These are phyloP conservation scores for Metschnikowia colocasiae DNA, from an alignment of 805 yeast genomes.

Conservation along the genomic window DNA sequence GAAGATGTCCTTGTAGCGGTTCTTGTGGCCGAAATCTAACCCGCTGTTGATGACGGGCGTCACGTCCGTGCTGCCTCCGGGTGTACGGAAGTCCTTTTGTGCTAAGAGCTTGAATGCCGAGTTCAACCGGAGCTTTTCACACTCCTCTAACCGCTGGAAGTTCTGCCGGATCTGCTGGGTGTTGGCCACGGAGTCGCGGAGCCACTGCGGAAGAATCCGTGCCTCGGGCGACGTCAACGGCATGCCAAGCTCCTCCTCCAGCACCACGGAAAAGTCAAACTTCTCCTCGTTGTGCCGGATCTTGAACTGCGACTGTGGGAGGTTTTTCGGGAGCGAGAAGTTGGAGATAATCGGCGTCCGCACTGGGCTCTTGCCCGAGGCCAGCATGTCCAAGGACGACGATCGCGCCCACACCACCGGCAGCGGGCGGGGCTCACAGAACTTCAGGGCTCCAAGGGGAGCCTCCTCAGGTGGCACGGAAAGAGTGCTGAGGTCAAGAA, in stretches of 20 bases:
- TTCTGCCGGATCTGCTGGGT: slow-evolving; percentile 25
- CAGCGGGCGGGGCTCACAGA: background rate
- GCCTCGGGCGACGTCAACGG: slow-evolving; percentile 9
- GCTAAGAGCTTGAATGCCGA: slow-evolving; percentile 9
- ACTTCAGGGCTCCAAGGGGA: background rate
- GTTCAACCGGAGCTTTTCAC: slow-evolving; percentile 66
- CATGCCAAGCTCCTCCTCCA: slow-evolving; percentile 8
- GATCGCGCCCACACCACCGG: background rate
- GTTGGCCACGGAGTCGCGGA: slow-evolving; percentile 8
- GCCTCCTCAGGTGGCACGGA: slow-evolving; percentile 5
- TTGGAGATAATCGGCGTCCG: slow-evolving; percentile 45
- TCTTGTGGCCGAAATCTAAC: slow-evolving; percentile 20
- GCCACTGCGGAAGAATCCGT: slow-evolving; percentile 16
- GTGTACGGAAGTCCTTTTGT: slow-evolving; percentile 11
- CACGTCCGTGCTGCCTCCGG: slow-evolving; percentile 17
- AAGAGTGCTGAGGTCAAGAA: slow-evolving; percentile 8
- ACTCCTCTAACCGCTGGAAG: slow-evolving; percentile 63
- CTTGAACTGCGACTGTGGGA: slow-evolving; percentile 33
- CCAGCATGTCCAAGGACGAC: background rate
- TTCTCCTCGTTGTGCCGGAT: slow-evolving; percentile 54
- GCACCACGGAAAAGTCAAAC: slow-evolving; percentile 12
- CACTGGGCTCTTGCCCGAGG: background rate
- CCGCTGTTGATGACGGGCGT: slow-evolving; percentile 51
- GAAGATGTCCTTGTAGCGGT: slow-evolving; percentile 21
- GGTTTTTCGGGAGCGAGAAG: slow-evolving; percentile 48